phyloP scores from a whole-genome alignment of 306 rosid genomes.

The Fagus sylvatica region DNA sequence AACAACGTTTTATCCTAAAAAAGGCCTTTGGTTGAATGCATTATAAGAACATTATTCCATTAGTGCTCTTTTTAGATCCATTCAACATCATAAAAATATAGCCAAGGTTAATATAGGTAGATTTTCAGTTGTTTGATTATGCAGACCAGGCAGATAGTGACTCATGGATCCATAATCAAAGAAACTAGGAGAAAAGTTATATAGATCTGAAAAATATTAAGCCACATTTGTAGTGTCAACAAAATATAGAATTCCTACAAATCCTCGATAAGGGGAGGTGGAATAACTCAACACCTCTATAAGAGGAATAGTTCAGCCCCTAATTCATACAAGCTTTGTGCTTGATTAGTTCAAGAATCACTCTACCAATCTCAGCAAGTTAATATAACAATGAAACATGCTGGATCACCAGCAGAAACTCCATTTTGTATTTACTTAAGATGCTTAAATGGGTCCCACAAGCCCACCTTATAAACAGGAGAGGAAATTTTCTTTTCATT shows the following conservation, averaged over 20 bases:
- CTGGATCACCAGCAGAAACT: too few relatives aligned
- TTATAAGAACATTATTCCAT: background rate
- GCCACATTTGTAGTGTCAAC: too few relatives aligned
- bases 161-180: background rate
- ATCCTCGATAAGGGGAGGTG: too few relatives aligned
- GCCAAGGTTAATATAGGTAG: background rate
- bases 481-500: background rate
- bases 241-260: too few relatives aligned
- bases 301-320: too few relatives aligned
- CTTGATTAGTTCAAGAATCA: too few relatives aligned
- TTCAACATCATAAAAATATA: background rate
- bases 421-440: too few relatives aligned
- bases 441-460: too few relatives aligned
- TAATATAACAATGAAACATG: too few relatives aligned
- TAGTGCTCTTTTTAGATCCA: background rate
- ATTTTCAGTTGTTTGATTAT: background rate
- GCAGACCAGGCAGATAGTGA: background rate
- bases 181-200: background rate
- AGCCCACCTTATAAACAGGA: background rate
- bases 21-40: background rate
- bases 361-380: too few relatives aligned
- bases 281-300: too few relatives aligned
- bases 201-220: background rate
- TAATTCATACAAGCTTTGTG: too few relatives aligned
- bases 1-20: background rate